Evolutionary conservation across 1,284 basidiomycete species (phyloP), one percentile per base, ranked within the genome.

Genomic region (Cryptococcus sp.): DNA sequence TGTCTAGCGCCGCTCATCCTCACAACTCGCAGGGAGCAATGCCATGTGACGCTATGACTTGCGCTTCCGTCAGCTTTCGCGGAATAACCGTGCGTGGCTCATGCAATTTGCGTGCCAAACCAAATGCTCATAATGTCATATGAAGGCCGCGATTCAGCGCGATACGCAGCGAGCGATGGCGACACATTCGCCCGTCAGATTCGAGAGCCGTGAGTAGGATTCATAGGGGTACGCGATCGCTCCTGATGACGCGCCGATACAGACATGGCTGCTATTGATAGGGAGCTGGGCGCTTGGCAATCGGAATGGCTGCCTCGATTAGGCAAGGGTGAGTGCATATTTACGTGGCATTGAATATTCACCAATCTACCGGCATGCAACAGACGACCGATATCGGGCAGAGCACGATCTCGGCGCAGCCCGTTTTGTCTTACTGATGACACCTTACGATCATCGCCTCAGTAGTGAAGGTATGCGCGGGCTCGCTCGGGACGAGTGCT

Each of bases 391-490:
- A n/a, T 43, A 49, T 3, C 56, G 61, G 25, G 17, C 45, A 5
- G 49, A 52, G 20, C 49, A 55, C 16, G 63, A 65, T 49, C 49
- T 60, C 17, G 29, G 55, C n/a, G 58, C 59, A 2, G 48, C 55
- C 7, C 55, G 61, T 25, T 58, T 62, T 25, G 57, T 62, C 19
- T 48, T 65, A 5, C 43, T 60, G 16, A 62, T 62, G 54, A 59
- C 55, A 5, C 56, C 58, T 5, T 65, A 61, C 49, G 61, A 62
- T 37, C 47, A 58, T 23, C 50, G 54, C 11, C 29, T 59, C 5
- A 46, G 52, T 34, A 57, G 40, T 29, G 55, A 57, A 38, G 47
- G 48, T 3, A 54, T 61, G 51, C 29, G 38, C 5, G 47, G 41
- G 15, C 26, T 55, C 1, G 53, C 49, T 3, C 38, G 58, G 16